These are phyloP conservation scores for Botryosphaeria dothidea DNA, from an alignment of 2,329 filamentous ascomycete genomes.

Conservation along the genomic window DNA sequence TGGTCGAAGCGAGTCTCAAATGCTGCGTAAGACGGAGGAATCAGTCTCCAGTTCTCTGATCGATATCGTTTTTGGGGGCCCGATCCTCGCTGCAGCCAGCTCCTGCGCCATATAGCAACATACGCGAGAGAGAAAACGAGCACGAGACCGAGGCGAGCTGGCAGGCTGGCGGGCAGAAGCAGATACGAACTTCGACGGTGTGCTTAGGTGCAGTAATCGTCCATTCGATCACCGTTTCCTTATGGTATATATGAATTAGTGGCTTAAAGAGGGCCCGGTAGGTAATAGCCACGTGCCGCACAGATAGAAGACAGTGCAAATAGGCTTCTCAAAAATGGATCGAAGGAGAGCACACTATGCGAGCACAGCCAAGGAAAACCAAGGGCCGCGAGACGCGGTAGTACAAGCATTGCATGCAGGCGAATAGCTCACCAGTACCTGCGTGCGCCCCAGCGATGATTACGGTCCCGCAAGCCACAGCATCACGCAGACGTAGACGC, in stretches of 20 bases:
- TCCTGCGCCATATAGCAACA: too few species aligned
- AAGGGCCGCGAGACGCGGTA: background rate
- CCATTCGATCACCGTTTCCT: too few species aligned
- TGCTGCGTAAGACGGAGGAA: conserved; percentile 1
- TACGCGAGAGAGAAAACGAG: background rate
- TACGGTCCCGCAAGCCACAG: background rate
- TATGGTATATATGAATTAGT: too few species aligned
- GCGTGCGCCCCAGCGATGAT: background rate
- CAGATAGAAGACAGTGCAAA: background rate
- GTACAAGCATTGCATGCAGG: background rate
- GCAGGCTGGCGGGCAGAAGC: background rate
- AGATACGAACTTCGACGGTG: background rate
- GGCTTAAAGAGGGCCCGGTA: too few species aligned
- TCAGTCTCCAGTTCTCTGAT: too few species aligned
- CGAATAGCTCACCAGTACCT: background rate
- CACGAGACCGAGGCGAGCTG: background rate
- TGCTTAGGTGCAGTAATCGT: too few species aligned
- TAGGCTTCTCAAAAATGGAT: too few species aligned
- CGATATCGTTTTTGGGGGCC: too few species aligned
- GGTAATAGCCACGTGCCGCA: too few species aligned
- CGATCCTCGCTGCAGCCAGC: too few species aligned
- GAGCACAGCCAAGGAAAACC: background rate
- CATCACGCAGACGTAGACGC: background rate
- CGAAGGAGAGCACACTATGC: background rate
- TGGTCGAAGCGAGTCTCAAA: background rate